Base-by-base conservation (phyloP, 331 rosid genomes). In the Cydonia oblonga region DNA sequence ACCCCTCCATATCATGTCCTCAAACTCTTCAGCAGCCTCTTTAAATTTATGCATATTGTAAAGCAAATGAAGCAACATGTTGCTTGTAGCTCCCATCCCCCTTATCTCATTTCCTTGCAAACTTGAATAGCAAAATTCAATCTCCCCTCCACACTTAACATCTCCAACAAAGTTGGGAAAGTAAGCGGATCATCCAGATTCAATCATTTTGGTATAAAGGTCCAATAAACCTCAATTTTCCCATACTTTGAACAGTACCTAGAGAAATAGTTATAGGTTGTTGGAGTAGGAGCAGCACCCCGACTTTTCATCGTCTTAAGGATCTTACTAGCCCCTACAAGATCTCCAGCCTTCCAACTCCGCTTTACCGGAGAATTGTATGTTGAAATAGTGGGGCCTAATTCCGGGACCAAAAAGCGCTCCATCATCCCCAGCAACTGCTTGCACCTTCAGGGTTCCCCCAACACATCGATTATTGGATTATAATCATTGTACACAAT, bases 361-460 rank as follows among this genome's bases (percentile, higher is more conserved):
- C 98, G 96, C 85, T 91, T 93, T 44, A 89, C 84, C 46, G 89
- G 77, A 71, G 96, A 87, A 84, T 87, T 93, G 79, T 87, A 93
- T 5, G 98, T 91, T 2, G 97, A 85, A 69, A 82, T 74, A 59
- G 96, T 89, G 14, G 98, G 98, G 62, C 98, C 96, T 10, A 79
- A 82, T 83, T 93, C 85, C 53, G 86, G 66, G 72, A 87, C 86
- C 71, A 61, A 85, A 81, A 91, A 91, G 32, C 92, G 86, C 77
- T 93, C 98, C 86, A 93, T 69, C 95, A 91, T 86, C 19, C 91
- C 92, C 74, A 87, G 52, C 6, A 96, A 96, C 77, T 93, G 97
- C 74, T 87, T 85, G 71, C 89, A 89, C 85, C 84, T 85, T 82
- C 91, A 83, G 25, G 92, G 92, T 79, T 93, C 97, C 59, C 83